Evolutionary conservation across 2,329 filamentous ascomycete genomes (phyloP), one percentile per base, ranked within the genome.

Genomic region (Blumeria graminis): DNA sequence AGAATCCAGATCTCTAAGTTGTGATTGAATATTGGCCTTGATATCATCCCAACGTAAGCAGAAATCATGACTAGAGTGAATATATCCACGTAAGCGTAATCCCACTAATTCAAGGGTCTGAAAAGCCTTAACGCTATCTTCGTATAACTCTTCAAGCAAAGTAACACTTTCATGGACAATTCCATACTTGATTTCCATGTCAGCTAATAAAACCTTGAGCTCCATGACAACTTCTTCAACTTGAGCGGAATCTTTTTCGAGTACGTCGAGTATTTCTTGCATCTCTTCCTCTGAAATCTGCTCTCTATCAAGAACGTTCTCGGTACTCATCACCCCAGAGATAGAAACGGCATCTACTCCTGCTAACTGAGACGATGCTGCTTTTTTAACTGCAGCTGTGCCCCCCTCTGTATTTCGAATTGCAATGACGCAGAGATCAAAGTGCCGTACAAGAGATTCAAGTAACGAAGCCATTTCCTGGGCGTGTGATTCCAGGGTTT

Each of bases 341-440:
- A 84, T 81, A 9, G 78, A 81, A 1, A 81, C 74, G 14, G 69
- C 71, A 33, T 75, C 74, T 13, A 66, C 60, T 51, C 65, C 57
- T 69, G 75, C 59, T 65, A 76, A 68, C 41, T 71, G 71, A 34
- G 76, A 76, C 61, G 85, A 82, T 46, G 81, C 82, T 0, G 80
- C 82, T 60, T 79, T 82, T 55, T 77, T 76, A 10, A 81, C 77
- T 6, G 82, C 83, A 5, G 80, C 82, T 11, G 80, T 80, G 5
- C 82, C 84, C 34, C 84, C 84, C 70, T 94, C 88, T 3, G 89
- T 95, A 55, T 90, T 87, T 58, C 88, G 85, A 46, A 95, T 82
- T 0, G 90, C 90, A 0, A 83, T 90, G 13, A 94, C 86, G 67
- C 90, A 95, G 61, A 94, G 78, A 67, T 96, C 90, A 66, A 94